Percentiles rank a stretch among this genome's conserved stretches.
Conservation (phyloP, 352 stramenopile genomes). For the Globisporangium spinosum region DNA sequence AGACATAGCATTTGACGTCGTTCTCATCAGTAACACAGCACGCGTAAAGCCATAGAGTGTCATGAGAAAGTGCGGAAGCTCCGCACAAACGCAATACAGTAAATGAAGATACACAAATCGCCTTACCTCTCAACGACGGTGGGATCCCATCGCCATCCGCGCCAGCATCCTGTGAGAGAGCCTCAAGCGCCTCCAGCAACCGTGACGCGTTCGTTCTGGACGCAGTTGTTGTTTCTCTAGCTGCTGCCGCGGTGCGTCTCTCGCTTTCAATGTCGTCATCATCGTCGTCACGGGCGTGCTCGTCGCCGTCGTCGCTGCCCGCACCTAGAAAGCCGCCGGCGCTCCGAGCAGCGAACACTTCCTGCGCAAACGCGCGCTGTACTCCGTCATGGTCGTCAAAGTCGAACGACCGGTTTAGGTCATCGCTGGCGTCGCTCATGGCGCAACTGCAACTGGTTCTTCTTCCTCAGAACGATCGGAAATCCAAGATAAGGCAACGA, state of each 20-base stretch:
- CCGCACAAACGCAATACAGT: not conserved
- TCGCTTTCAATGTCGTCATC: not conserved
- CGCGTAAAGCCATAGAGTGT: not conserved
- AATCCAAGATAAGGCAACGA: not conserved
- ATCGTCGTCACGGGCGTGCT: not conserved
- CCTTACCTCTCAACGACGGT: conserved; percentile 35
- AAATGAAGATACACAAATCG: not conserved
- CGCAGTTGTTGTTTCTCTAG: not conserved
- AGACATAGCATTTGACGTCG: not conserved
- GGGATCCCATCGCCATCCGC: conserved; percentile 26
- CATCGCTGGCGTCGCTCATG: conserved; percentile 22
- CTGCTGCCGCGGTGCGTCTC: not conserved
- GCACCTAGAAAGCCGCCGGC: not conserved
- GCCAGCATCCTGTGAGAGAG: conserved; percentile 36
- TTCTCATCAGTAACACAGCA: not conserved
- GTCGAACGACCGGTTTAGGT: conserved; percentile 33
- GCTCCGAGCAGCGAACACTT: conserved; percentile 11
- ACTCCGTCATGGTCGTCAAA: conserved; percentile 22
- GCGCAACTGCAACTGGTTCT: not conserved
- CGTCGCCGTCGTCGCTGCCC: conserved; percentile 2
- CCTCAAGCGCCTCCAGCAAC: conserved; percentile 54
- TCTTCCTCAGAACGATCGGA: not conserved
- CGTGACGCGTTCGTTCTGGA: conserved; percentile 28
- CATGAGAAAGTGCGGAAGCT: not conserved
- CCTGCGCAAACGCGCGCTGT: conserved; percentile 26